Conservation (phyloP, 179 eudicot species). For the Beta lomatogona region DNA sequence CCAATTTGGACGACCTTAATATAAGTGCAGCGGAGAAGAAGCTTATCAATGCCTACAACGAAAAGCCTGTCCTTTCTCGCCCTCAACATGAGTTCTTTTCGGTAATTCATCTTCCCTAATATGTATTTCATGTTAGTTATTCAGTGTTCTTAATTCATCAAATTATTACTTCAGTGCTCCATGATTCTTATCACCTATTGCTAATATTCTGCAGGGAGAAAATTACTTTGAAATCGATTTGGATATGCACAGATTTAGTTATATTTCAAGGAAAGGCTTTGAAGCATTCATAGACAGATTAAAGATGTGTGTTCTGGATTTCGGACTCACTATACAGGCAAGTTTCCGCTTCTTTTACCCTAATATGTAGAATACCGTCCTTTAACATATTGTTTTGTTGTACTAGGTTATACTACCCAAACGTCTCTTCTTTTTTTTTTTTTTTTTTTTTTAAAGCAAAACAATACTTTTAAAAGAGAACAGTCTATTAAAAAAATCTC, state of each 20-base stretch:
- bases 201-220: constrained; percentile 51
- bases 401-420: neutral
- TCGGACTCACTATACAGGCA: constrained; percentile 89
- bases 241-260: constrained; percentile 85
- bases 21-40: constrained; percentile 81
- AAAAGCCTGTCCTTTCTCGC: constrained; percentile 95
- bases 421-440: no score
- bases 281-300: constrained; percentile 64
- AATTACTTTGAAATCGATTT: constrained; percentile 81
- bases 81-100: constrained; percentile 93
- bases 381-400: neutral
- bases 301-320: constrained; percentile 62
- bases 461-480: no score
- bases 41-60: constrained; percentile 88
- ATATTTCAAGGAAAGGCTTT: constrained; percentile 83
- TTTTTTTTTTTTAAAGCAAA: no score
- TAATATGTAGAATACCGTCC: neutral
- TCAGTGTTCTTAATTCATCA: neutral
- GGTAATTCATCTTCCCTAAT: constrained; percentile 34
- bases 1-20: constrained; percentile 77
- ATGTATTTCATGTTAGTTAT: neutral
- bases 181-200: constrained; percentile 15
- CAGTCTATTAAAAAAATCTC: no score
- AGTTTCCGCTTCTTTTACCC: constrained; percentile 23
- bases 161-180: neutral